Evolutionary conservation across 805 yeast genomes (phyloP), one percentile per base, ranked within the genome.

Genomic region (Cyberlindnera maclurae): DNA sequence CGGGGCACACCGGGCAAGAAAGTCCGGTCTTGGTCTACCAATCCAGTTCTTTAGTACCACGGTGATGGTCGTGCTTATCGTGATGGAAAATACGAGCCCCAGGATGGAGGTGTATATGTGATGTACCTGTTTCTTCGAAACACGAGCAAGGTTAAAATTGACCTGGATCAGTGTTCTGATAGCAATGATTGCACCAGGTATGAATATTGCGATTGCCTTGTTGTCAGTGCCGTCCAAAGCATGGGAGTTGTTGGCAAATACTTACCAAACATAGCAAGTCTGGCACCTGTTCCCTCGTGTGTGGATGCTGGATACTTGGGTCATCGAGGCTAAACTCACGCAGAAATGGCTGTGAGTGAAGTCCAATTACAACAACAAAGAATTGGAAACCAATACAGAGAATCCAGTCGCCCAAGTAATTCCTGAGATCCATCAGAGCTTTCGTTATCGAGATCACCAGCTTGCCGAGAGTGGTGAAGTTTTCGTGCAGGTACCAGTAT

Each of bases 1-100:
- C 1, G 96, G 96, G 20, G 69, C 55, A 59, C 97, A 90, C 43
- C 97, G 71, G 4, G 85, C 82, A 34, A 90, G 58, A 54, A 89
- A 85, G 61, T 90, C 97, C 0, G 97, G 97, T 37, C 97, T 67
- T 43, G 83, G 85, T 51, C 95, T 71, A 6, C 96, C 96, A 37
- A 90, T 75, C 75, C 82, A 75, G 52, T 81, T 77, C 60, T 90
- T 90, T 38, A 86, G 55, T 12, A 79, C 64, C 49, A 45, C 37
- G 9, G 49, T 42, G 9, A 46, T 35, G n/a, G 45, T 35, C 1
- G 42, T 40, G 2, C 50, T 47, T 5, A 50, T 26, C 1, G 47
- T 31, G 11, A 47, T 29, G 4, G 49, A 37, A 8, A 41, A 27
- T 7, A 34, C 16, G 10, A 50, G 32, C 2, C 46, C 47, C 5